Conservation (phyloP, 2,329 filamentous ascomycete genomes). For the Venturia effusa region DNA sequence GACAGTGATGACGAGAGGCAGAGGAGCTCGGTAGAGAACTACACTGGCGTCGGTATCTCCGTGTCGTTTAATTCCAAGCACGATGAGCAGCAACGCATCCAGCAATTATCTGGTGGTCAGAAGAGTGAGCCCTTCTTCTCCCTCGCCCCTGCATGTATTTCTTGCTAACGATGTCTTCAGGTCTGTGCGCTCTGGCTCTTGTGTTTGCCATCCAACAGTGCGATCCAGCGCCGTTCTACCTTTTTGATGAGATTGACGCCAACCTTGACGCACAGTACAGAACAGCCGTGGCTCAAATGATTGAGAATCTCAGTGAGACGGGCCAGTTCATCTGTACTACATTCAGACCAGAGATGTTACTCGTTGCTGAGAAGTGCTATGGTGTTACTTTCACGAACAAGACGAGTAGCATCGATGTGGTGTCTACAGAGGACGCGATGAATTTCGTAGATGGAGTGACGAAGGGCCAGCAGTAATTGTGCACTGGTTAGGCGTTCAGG, state of each 20-base stretch:
- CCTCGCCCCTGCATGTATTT: background rate
- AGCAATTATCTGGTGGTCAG: conserved; percentile 92
- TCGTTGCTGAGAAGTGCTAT: conserved; percentile 94
- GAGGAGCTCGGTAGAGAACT: conserved; percentile 68
- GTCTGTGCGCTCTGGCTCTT: conserved; percentile 89
- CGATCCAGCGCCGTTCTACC: conserved; percentile 95
- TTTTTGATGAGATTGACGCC: conserved; percentile 98
- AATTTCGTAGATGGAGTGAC: conserved; percentile 74
- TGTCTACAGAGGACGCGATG: conserved; percentile 75
- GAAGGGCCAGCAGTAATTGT: background rate
- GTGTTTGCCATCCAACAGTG: conserved; percentile 99
- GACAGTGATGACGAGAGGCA: conserved; percentile 31
- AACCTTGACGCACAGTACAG: conserved; percentile 97
- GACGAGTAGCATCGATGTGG: conserved; percentile 87
- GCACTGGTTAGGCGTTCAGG: background rate
- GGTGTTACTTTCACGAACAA: conserved; percentile 88
- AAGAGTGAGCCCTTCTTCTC: conserved; percentile 59
- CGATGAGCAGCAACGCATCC: conserved; percentile 95
- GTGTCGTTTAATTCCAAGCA: conserved; percentile 98
- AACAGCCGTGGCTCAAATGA: conserved; percentile 83
- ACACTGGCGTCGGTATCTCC: conserved; percentile 89
- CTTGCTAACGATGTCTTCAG: conserved; percentile 29
- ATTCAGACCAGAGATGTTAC: conserved; percentile 92
- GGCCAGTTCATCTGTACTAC: conserved; percentile 97
- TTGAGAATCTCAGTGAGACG: conserved; percentile 46